phyloP scores from a whole-genome alignment of 164 flowering plant genomes.

The Stephania cephalantha region DNA sequence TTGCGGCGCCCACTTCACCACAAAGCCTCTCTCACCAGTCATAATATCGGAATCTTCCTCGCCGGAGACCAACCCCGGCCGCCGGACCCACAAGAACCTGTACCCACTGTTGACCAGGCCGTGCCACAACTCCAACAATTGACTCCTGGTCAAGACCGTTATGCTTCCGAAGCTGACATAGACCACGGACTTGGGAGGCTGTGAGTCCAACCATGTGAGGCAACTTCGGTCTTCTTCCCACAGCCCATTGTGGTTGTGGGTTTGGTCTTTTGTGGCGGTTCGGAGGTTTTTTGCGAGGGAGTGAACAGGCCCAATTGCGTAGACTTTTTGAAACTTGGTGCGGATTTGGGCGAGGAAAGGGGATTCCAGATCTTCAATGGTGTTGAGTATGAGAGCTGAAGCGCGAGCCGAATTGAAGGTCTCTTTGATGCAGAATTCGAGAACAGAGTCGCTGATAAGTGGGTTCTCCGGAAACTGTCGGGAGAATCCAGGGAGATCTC shows the following conservation, averaged over 20 bases:
- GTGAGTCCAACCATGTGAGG: slow-evolving; percentile 15
- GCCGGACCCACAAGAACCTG: slow-evolving; percentile 18
- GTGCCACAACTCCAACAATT: slow-evolving; percentile 16
- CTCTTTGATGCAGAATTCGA: background rate
- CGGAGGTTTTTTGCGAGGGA: slow-evolving; percentile 11
- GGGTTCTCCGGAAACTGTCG: slow-evolving; percentile 12
- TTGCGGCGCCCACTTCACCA: no score
- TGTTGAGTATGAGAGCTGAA: slow-evolving; percentile 32
- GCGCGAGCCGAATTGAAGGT: slow-evolving; percentile 13
- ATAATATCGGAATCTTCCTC: background rate
- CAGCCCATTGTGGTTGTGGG: slow-evolving; percentile 6
- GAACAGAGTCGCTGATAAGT: background rate
- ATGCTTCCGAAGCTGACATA: slow-evolving; percentile 20
- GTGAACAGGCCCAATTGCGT: slow-evolving; percentile 45
- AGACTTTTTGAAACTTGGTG: slow-evolving; percentile 21
- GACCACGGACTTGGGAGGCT: slow-evolving; percentile 10
- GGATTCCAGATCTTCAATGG: slow-evolving; percentile 37
- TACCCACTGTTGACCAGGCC: slow-evolving; percentile 17
- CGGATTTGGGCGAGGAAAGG: slow-evolving; percentile 23
- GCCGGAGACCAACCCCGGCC: background rate
- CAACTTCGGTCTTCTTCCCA: slow-evolving; percentile 15
- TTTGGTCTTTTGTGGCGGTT: no score
- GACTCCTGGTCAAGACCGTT: background rate
- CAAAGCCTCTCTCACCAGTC: no score
- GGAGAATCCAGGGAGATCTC: slow-evolving; percentile 37